A percentile compares a stretch with the other conserved stretches of the same genome.
phyloP scores from a whole-genome alignment of 2,329 filamentous ascomycete genomes.

The Aspergillus puulaauensis region DNA sequence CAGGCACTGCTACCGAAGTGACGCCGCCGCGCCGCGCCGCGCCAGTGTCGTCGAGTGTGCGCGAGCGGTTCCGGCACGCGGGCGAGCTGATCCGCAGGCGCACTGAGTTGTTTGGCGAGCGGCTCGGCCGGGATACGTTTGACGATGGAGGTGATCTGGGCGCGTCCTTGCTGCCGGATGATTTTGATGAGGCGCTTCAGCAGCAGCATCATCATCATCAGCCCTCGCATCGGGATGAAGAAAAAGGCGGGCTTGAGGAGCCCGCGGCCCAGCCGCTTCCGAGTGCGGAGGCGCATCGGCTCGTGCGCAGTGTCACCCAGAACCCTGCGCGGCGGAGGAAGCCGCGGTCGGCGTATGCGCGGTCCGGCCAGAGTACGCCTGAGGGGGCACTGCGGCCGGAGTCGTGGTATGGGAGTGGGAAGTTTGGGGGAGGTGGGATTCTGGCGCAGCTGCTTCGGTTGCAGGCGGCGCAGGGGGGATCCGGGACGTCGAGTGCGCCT shows the following conservation, averaged over 20 bases:
- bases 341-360: conserved; percentile 32
- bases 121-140: conserved; percentile 27
- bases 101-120: conserved; percentile 27
- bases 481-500: conserved; percentile 23
- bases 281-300: conserved; percentile 38
- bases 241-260: conserved; percentile 17
- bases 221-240: conserved; percentile 14
- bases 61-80: conserved; percentile 28
- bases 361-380: conserved; percentile 33
- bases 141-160: conserved; percentile 33
- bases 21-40: conserved; percentile 12
- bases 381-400: conserved; percentile 23
- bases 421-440: conserved; percentile 55
- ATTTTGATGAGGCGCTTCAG: conserved; percentile 25
- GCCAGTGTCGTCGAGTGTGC: conserved; percentile 13
- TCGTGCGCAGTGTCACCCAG: conserved; percentile 38
- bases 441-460: conserved; percentile 71
- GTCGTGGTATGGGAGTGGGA: conserved; percentile 23
- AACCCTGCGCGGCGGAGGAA: conserved; percentile 26
- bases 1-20: not conserved
- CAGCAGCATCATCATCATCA: conserved; percentile 13
- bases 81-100: conserved; percentile 31
- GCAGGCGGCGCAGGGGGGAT: conserved; percentile 54
- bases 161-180: conserved; percentile 30
- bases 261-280: conserved; percentile 21